Evolutionary conservation across 495 filamentous ascomycete species (phyloP), one percentile per base, ranked within the genome.

Genomic region (Talaromyces liani): DNA sequence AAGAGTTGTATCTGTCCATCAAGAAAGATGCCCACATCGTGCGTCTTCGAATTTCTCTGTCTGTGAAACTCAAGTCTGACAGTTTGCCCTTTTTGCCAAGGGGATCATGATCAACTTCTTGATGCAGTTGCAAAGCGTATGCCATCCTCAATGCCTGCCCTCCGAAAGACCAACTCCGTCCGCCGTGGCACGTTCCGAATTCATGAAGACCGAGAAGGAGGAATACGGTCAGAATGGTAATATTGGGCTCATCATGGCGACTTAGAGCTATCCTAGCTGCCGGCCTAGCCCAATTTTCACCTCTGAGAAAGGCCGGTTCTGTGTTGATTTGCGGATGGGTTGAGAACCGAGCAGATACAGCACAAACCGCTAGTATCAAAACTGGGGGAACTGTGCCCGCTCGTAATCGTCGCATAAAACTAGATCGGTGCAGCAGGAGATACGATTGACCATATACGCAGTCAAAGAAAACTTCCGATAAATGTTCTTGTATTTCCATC

Each of bases 11-110:
- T 0, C 93, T 87, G 73, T 98, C 94, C 94, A 98, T 97, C 64
- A 95, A 70, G 69, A 93, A 97, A 71, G 92, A 97, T 24, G 92
- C 90, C 94, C 94, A 98, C 93, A 98, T 97, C 5, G 91, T 95
- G 60, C 94, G 83, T 63, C 93, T 82, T 61, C 94, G 81, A 41
- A 97, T 97, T 71, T 98, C 94, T 36, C 90, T 86, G 74, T 98
- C 94, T 12, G 92, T 94, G 68, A 91, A 91, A 69, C 90, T 96
- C 47, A 98, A 79, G 62, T 89, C 85, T 14, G 84, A 83, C 4
- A 84, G 71, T 39, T 74, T 84, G 31, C 83, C 84, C 64, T 89
- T 88, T 41, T 79, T 81, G 20, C 80, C 70, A 18, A 87, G 78
- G 1, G 90, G 91, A 70, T 97, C 93, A 64, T 90, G 84, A 62